A percentile compares a stretch with the other conserved stretches of the same genome.
These are phyloP conservation scores for Xylariaceae sp. DNA, from an alignment of 2,329 filamentous ascomycete genomes.

Conservation along the genomic window DNA sequence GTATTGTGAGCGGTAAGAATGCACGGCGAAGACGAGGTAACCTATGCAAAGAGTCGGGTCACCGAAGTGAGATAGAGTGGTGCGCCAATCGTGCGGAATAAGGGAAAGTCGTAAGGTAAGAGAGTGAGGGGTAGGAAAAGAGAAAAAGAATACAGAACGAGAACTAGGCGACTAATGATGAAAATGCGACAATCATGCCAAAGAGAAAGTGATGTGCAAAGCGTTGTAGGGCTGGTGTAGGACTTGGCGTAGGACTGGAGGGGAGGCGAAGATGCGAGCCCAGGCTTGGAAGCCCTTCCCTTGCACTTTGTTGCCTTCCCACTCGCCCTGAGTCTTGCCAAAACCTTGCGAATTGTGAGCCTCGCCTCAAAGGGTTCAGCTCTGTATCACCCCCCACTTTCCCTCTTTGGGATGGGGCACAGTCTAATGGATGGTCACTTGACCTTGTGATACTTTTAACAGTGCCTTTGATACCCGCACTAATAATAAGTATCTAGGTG, in stretches of 20 bases:
- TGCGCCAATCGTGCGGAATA: too few species aligned
- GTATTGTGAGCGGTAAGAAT: not conserved
- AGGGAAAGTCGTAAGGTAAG: not conserved
- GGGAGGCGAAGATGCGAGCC: conserved; percentile 14
- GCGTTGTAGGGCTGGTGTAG: not conserved
- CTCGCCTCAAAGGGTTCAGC: conserved; percentile 4
- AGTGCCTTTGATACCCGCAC: too few species aligned
- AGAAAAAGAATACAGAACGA: conserved; percentile 1
- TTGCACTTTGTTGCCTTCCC: not conserved
- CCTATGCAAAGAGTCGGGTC: too few species aligned
- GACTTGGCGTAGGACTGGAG: conserved; percentile 8
- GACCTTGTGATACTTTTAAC: too few species aligned
- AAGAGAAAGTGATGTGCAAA: conserved; percentile 19
- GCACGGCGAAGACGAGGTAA: conserved; percentile 1
- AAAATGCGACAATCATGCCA: conserved; percentile 14
- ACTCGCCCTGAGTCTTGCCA: not conserved
- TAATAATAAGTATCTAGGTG: too few species aligned
- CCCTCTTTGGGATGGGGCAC: conserved; percentile 8
- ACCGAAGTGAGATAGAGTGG: too few species aligned
- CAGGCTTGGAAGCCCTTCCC: conserved; percentile 7
- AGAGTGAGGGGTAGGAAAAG: conserved; percentile 1
- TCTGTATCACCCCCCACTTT: conserved; percentile 16
- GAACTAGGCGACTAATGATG: conserved; percentile 13
- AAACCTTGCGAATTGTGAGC: not conserved
- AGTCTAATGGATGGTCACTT: too few species aligned